phyloP scores from a whole-genome alignment of 2,329 filamentous ascomycete genomes.

The Colletotrichum lupini region DNA sequence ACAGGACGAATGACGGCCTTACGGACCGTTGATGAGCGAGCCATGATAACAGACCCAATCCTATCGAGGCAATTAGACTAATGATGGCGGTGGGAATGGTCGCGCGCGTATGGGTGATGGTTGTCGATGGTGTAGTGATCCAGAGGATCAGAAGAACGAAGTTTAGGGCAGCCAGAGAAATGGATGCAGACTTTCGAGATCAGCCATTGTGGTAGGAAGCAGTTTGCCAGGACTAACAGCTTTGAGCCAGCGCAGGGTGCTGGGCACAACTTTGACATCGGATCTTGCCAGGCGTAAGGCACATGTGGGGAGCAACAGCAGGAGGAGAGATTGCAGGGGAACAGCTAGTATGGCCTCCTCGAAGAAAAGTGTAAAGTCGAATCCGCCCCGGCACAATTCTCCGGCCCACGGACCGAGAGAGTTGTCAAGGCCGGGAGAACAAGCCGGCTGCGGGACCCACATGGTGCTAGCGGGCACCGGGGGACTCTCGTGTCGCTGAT shows the following conservation, averaged over 20 bases:
- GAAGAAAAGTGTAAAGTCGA: constrained; percentile 44
- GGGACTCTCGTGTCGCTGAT: constrained; percentile 1
- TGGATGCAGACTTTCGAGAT: constrained; percentile 11
- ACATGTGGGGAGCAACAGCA: constrained; percentile 15
- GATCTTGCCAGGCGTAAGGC: constrained; percentile 15
- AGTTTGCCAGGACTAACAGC: constrained; percentile 11
- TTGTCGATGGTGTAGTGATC: neutral
- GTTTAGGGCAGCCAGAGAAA: constrained; percentile 24
- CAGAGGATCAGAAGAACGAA: constrained; percentile 25
- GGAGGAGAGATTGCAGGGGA: constrained; percentile 23
- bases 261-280: constrained; percentile 29
- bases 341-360: constrained; percentile 41
- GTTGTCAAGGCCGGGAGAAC: constrained; percentile 24
- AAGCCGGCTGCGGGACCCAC: constrained; percentile 24
- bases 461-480: constrained; percentile 9
- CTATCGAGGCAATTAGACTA: constrained; percentile 12
- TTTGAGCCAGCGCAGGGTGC: constrained; percentile 21
- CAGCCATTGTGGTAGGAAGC: neutral
- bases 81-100: constrained; percentile 26
- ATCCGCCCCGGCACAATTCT: constrained; percentile 39
- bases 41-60: constrained; percentile 22
- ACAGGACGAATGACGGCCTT: constrained; percentile 35
- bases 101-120: constrained; percentile 10
- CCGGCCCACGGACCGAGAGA: constrained; percentile 35
- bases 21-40: constrained; percentile 30